These are phyloP conservation scores for Rhodocollybia butyracea DNA, from an alignment of 768 basidiomycete species.

Conservation along the genomic window DNA sequence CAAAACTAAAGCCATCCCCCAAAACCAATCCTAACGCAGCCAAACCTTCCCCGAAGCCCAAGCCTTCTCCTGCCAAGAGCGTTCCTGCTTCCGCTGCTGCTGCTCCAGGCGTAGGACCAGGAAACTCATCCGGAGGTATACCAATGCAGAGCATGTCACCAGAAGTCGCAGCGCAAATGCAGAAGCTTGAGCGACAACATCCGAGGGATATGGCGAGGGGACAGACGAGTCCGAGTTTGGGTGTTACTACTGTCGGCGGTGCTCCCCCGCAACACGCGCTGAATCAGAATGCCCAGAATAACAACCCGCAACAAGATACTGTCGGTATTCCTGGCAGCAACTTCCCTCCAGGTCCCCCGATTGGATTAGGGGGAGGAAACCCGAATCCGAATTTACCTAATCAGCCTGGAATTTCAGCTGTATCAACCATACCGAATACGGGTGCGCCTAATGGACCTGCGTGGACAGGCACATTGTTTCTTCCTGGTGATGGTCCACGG, in stretches of 20 bases:
- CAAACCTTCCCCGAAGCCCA: not conserved
- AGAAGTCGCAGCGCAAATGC: conserved; percentile 6
- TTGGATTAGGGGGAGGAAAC: not conserved
- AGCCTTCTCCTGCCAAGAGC: not conserved
- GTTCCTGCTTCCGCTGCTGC: not conserved
- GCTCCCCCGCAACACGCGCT: not conserved
- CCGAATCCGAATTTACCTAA: not conserved
- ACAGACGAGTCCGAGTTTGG: not conserved
- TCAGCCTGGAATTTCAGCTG: not conserved
- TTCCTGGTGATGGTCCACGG: not conserved
- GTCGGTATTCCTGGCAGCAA: too few species aligned
- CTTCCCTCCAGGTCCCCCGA: not conserved
- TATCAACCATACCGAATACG: not conserved
- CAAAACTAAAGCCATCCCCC: not conserved
- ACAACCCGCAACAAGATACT: too few species aligned
- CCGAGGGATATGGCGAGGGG: conserved; percentile 4
- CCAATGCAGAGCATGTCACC: not conserved
- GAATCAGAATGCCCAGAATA: not conserved
- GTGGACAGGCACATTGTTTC: not conserved
- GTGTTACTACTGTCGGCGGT: not conserved
- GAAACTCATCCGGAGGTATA: not conserved
- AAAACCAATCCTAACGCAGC: not conserved
- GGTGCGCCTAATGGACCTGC: not conserved
- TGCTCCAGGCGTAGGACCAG: too few species aligned
- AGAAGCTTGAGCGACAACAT: conserved; percentile 5